Base-by-base conservation (phyloP, 768 basidiomycete genomes). In the Mycena olivaceomarginata region DNA sequence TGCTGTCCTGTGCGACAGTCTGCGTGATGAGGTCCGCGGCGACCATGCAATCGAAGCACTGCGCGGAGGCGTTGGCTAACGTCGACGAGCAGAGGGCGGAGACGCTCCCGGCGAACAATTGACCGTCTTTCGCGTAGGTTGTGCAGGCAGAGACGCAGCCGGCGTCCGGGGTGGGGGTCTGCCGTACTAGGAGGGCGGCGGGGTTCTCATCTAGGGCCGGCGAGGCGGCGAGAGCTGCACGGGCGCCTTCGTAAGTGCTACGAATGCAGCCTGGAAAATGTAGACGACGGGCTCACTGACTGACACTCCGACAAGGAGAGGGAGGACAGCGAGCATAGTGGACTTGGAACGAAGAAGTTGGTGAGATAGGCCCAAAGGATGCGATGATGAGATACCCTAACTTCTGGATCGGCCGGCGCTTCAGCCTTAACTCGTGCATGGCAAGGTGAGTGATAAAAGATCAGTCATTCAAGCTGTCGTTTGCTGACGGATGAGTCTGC, bases 61-160 rank as follows among this genome's bases (percentile, higher is more conserved):
- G n/a, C n/a, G 45, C 46, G 43, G 22, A 66, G 25, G 43, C 25
- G 41, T 48, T 20, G 22, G 22, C 65, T 15, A 66, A 22, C 7
- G 65, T 25, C 43, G 65, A 37, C 65, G 65, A 40, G 46, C 65
- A 66, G 22, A 66, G 65, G 8, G 65, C 22, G 46, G 65, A 31
- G 65, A 39, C 20, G 22, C 41, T 48, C 43, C 45, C 65, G 5
- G 65, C 45, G 37, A 56, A 31, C 65, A 31, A 7, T 66, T 45
- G 45, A 22, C 39, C 45, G n/a, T 66, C 65, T 56, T 56, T 56
- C 53, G 53, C 53, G 4, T 45, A 37, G 43, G 25, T 25, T 22
- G 65, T 46, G 25, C 45, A 66, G 65, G 65, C 41, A 16, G 65
- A 68, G 39, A 68, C 67, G 37, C 67, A 68, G 67, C 37, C 67